phyloP scores from a whole-genome alignment of 495 filamentous ascomycete genomes.

The Articulospora tetracladia region DNA sequence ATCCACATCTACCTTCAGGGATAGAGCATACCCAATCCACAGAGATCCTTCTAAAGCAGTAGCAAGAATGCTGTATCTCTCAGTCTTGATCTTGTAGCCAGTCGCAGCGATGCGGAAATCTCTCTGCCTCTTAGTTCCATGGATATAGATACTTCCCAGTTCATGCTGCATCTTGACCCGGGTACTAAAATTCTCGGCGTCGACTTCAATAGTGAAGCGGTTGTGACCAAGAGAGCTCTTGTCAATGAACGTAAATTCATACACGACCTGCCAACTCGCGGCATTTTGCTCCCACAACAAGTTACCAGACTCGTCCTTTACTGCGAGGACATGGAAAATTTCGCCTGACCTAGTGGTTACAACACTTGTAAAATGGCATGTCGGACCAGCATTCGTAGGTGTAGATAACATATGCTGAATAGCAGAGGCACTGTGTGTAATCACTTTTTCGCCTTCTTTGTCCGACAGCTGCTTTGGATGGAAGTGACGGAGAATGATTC shows the following conservation, averaged over 20 bases:
- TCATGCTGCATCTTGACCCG: slow-evolving; percentile 21
- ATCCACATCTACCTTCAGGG: neutral
- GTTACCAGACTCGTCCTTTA: slow-evolving; percentile 19
- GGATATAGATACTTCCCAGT: slow-evolving; percentile 31
- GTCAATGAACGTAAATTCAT: slow-evolving; percentile 40
- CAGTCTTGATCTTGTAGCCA: slow-evolving; percentile 10
- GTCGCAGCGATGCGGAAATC: slow-evolving; percentile 35
- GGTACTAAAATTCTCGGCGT: slow-evolving; percentile 31
- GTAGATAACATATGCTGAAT: neutral
- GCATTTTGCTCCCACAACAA: slow-evolving; percentile 11
- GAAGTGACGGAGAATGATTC: slow-evolving; percentile 30
- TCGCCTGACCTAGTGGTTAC: slow-evolving; percentile 34
- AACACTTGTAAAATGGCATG: slow-evolving; percentile 36
- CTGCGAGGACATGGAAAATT: slow-evolving; percentile 30
- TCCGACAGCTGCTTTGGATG: neutral
- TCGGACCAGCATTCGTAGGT: slow-evolving; percentile 17
- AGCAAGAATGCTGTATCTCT: slow-evolving; percentile 28
- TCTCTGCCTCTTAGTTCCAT: slow-evolving; percentile 38
- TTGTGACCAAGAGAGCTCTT: neutral
- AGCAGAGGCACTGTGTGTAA: neutral
- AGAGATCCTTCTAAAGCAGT: slow-evolving; percentile 30
- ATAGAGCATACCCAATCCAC: slow-evolving; percentile 27
- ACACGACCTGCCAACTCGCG: slow-evolving; percentile 28
- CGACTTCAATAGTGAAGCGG: slow-evolving; percentile 45
- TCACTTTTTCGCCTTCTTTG: neutral